A percentile compares a stretch with the other conserved stretches of the same genome.
Evolutionary conservation across 2,329 filamentous ascomycete genomes (phyloP).

Genomic region (Rhinocladiella similis): DNA sequence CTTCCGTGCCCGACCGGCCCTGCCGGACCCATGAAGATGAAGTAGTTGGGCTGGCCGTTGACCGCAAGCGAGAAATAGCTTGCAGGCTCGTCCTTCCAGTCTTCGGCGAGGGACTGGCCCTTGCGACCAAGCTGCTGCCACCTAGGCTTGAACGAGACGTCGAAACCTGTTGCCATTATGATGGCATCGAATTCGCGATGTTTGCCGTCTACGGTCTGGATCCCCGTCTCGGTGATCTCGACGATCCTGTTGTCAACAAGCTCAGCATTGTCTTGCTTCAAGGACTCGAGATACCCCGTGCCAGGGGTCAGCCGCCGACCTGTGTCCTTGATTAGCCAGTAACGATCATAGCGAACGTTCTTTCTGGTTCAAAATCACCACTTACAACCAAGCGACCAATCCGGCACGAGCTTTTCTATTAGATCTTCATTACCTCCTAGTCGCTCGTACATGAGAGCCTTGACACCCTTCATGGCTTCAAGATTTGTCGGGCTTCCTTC

Average conservation of each 20-base stretch:
- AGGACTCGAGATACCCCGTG: slow-evolving; percentile 37
- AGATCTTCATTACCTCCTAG: slow-evolving; percentile 34
- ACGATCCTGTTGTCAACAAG: slow-evolving; percentile 2
- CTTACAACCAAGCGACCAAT: slow-evolving; percentile 22
- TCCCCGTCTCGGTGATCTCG: slow-evolving; percentile 11
- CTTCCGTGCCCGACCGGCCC: slow-evolving; percentile 12
- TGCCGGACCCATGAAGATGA: slow-evolving; percentile 26
- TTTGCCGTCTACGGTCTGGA: slow-evolving; percentile 30
- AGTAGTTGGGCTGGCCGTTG: slow-evolving; percentile 36
- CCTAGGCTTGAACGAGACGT: slow-evolving; percentile 36
- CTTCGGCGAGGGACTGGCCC: slow-evolving; percentile 26
- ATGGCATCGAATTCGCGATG: slow-evolving; percentile 36
- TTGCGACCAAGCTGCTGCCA: slow-evolving; percentile 35
- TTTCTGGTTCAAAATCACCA: slow-evolving; percentile 30
- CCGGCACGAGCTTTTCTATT: slow-evolving; percentile 38
- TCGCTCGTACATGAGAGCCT: slow-evolving; percentile 20
- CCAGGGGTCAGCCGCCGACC: slow-evolving; percentile 43
- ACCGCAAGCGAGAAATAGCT: slow-evolving; percentile 32
- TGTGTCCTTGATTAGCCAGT: no score
- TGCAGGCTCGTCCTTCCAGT: slow-evolving; percentile 31
- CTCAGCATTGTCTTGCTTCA: slow-evolving; percentile 25
- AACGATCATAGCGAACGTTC: background rate
- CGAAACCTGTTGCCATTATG: slow-evolving; percentile 39
- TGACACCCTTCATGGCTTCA: slow-evolving; percentile 3
- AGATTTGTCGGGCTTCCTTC: slow-evolving; percentile 10